Percentiles rank a stretch among this genome's conserved stretches.
phyloP scores from a whole-genome alignment of 1,284 basidiomycete genomes.

The Naganishia sp. region DNA sequence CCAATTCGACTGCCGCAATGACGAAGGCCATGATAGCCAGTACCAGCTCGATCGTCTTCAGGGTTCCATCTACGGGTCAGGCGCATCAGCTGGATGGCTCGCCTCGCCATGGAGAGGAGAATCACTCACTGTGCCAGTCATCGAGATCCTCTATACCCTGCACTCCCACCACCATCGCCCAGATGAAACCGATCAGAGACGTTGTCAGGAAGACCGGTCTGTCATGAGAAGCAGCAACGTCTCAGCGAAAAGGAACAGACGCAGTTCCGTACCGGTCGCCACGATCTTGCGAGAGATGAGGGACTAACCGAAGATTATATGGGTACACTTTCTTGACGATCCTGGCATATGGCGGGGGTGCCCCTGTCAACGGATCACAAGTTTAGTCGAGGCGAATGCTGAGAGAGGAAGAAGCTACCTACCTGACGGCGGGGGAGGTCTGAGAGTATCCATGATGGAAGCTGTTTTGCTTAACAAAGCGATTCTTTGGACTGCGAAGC shows the following conservation, averaged over 20 bases:
- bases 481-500: neutral
- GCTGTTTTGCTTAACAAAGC: neutral
- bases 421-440: conserved; percentile 26
- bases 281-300: neutral
- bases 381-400: neutral
- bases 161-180: conserved; percentile 43
- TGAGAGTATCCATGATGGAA: conserved; percentile 7
- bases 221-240: neutral
- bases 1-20: conserved; percentile 60
- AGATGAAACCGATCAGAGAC: conserved; percentile 43
- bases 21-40: conserved; percentile 52
- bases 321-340: conserved; percentile 41
- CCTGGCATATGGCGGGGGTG: conserved; percentile 27
- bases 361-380: neutral
- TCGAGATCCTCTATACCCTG: conserved; percentile 34
- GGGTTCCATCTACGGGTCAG: conserved; percentile 26
- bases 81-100: neutral
- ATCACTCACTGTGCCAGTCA: conserved; percentile 25
- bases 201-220: conserved; percentile 41
- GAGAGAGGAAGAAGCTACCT: neutral
- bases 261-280: neutral
- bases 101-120: conserved; percentile 29
- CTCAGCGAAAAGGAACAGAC: neutral
- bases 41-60: conserved; percentile 40
- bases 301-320: conserved; percentile 40